Base-by-base conservation (phyloP, 495 filamentous ascomycete genomes). In the Annulohypoxylon nitens region DNA sequence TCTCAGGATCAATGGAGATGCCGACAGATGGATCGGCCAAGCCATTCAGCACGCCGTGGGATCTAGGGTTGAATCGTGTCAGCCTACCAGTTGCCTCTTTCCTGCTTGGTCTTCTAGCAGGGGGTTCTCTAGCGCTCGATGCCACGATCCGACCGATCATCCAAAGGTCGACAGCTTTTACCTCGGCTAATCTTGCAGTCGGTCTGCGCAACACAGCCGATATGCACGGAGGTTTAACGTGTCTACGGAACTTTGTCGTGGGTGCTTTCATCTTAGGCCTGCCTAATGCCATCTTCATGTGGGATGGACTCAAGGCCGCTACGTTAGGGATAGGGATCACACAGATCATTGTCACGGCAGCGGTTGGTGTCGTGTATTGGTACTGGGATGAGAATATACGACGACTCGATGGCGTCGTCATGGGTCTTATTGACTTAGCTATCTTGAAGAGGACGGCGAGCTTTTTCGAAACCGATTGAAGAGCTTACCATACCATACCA, bases 381-480 rank as follows among this genome's bases (percentile, higher is more conserved):
- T 66, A 81, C 30, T 80, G 70, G 59, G 82, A 76, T 9, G 79
- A 83, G 75, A 60, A 72, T 37, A 65, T 85, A 1, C 61, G 78
- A 60, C 37, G 77, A 26, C 73, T 80, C 50, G 83, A 86, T 67
- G 84, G 83, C 4, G 37, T 70, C 67, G 76, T 83, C 2, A 82
- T 86, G 83, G 74, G 79, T 12, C 69, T 83, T 20, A 82, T 81
- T 14, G 79, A 83, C 54, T 67, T 84, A 72, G 76, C 79, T 6
- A 78, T 79, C 43, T 30, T 82, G 50, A 82, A 81, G 76, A 75
- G 77, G 55, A 73, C 59, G 11, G 81, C 75, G 45, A 84, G 83
- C 50, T 84, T 83, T 62, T 86, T 86, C 68, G 83, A 85, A 61
- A 71, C 75, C n/a, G 82, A 85, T 62, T 85, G 48, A 79, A 48